Base-by-base conservation (phyloP, 805 yeast species). In the Candida morakotiae region DNA sequence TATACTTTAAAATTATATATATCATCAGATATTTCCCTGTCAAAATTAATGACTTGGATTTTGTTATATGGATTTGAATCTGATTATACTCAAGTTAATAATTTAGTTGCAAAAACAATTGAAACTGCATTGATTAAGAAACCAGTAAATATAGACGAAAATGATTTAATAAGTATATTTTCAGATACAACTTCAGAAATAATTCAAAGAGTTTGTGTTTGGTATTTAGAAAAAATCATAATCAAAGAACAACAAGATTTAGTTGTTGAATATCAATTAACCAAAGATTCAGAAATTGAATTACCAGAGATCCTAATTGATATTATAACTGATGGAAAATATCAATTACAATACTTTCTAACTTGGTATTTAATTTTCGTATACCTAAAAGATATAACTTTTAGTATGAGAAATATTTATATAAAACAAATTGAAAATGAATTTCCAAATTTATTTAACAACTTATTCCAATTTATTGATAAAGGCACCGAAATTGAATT, bases 371-470 rank as follows among this genome's bases (percentile, higher is more conserved):
- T 86, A 37, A 56, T 84, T 0, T 68, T 84, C 44, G 63, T 61
- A 20, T 79, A 79, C 55, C 83, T 87, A 52, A 69, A 72, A 35
- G 77, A 79, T 40, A 72, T 83, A 5, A 77, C 93, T 1, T 78
- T 77, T 45, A 73, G 75, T 28, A 68, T 87, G 45, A 71, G 88
- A 39, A 70, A 75, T 31, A 64, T 69, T 29, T 84, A 83, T 48
- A 71, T 81, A 24, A 66, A 61, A 15, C 82, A 83, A 45, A 53
- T 87, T 38, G 75, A 73, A 19, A 73, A 67, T 20, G 51, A 71
- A n/a, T 58, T 84, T 6, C 64, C 61, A 2, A 53, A 53, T 5
- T 65, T 87, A 16, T 68, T 85, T 31, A 66, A 73, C 32, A 75
- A 69, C 40, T 52, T 83, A 8, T 70, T 83, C 20, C 71, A 73